Evolutionary conservation across 2,329 filamentous ascomycete genomes (phyloP), one percentile per base, ranked within the genome.

Genomic region (Cytospora paraplurivora): DNA sequence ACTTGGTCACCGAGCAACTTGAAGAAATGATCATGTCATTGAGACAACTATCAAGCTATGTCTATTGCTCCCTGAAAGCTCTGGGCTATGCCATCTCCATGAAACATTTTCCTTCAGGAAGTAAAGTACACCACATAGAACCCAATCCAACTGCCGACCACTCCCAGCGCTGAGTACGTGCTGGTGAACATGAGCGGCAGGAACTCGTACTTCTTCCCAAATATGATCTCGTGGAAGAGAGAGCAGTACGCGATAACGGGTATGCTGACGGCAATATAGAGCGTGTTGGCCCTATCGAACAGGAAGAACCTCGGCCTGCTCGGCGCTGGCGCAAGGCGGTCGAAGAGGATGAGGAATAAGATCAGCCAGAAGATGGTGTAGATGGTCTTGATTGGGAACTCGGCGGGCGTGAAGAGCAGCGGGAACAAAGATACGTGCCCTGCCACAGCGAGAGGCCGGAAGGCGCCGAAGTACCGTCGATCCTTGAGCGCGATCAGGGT

Each of bases 111-210:
- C 75, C 17, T 12, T 53, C 44, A 85, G 38, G 82, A 83, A 7
- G 82, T 81, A 71, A 97, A 93, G 77, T 94, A 98, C 57, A 98
- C 93, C 37, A 96, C 91, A 79, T 93, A 86, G 74, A 97, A 97
- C 11, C 95, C 93, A 49, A 97, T 72, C 94, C 94, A 98, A 77
- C 95, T 98, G 3, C 92, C 93, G 19, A 97, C 87, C 0, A 98
- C 93, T n/a, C 95, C 95, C 63, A 98, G 81, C 5, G 95, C 95
- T 38, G 90, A 92, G 76, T 98, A 99, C 13, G 91, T 90, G 79
- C 94, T 98, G 69, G 89, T 97, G 73, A 98, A 95, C 94, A 99
- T 98, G 70, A 98, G 79, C 33, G 95, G 95, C 61, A 99, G 77
- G 75, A 98, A 99, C 76, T 97, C 92, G 71, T 91, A 92, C 67